phyloP scores from a whole-genome alignment of 1,139 yeast genomes.

The Hansenula lynferdii region DNA sequence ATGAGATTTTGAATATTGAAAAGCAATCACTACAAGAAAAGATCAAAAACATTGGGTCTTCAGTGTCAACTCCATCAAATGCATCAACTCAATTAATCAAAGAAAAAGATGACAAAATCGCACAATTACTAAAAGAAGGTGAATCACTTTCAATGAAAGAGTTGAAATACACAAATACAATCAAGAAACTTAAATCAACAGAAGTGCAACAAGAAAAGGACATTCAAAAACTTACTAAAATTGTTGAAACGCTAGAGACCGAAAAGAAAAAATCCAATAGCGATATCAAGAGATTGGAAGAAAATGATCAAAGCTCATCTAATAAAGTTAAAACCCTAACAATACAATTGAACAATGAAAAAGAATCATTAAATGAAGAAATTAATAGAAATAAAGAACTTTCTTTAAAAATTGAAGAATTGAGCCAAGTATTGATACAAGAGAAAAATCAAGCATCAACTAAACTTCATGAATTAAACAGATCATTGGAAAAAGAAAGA shows the following conservation, averaged over 20 bases:
- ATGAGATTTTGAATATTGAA: slow-evolving; percentile 13
- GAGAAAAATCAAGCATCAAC: slow-evolving; percentile 33
- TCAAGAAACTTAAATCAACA: slow-evolving; percentile 54
- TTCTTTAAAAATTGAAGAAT: slow-evolving; percentile 35
- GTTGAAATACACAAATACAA: slow-evolving; percentile 58
- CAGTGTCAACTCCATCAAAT: slow-evolving; percentile 8
- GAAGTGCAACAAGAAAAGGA: slow-evolving; percentile 45
- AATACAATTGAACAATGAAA: slow-evolving; percentile 35
- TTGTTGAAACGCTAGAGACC: slow-evolving; percentile 31
- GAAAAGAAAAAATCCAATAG: slow-evolving; percentile 19
- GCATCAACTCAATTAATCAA: slow-evolving; percentile 15
- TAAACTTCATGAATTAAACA: slow-evolving; percentile 23
- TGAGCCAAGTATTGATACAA: slow-evolving; percentile 34
- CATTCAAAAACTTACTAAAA: slow-evolving; percentile 34
- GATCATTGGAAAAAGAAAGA: slow-evolving; percentile 26
- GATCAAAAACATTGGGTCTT: slow-evolving; percentile 6
- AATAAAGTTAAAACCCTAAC: slow-evolving; percentile 24
- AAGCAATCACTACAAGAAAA: slow-evolving; percentile 16
- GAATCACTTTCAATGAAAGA: slow-evolving; percentile 73
- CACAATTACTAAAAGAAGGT: slow-evolving; percentile 70
- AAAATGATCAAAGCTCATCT: slow-evolving; percentile 23
- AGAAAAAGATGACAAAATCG: slow-evolving; percentile 29
- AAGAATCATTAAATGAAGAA: slow-evolving; percentile 33
- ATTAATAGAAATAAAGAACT: slow-evolving; percentile 27
- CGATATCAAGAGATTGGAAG: slow-evolving; percentile 13